A percentile compares a stretch with the other conserved stretches of the same genome.
Evolutionary conservation across 2,329 filamentous ascomycete genomes (phyloP).

Genomic region (Lasiodiplodia sp.): DNA sequence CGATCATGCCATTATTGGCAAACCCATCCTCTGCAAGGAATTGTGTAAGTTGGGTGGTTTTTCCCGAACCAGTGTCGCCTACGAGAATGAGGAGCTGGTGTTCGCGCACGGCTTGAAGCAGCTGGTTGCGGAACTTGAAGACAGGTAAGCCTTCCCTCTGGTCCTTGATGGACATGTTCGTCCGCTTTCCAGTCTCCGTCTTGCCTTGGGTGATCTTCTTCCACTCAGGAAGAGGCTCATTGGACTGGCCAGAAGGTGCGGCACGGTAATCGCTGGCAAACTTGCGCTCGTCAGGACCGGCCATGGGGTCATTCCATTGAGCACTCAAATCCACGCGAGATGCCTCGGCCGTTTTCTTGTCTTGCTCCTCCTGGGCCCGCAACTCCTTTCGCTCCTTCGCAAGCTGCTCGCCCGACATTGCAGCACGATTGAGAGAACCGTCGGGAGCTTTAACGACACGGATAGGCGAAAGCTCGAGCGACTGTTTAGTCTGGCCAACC

Average conservation of each 20-base stretch:
- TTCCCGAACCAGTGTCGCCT: constrained; percentile 95
- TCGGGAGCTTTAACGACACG: constrained; percentile 97
- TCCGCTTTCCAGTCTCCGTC: constrained; percentile 84
- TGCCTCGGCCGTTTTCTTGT: constrained; percentile 75
- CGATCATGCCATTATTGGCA: constrained; percentile 85
- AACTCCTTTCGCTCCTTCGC: constrained; percentile 91
- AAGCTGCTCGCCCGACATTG: constrained; percentile 88
- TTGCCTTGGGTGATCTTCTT: constrained; percentile 82
- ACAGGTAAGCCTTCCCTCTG: constrained; percentile 91
- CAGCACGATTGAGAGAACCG: constrained; percentile 95
- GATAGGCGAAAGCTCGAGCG: constrained; percentile 92
- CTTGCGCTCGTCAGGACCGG: constrained; percentile 79
- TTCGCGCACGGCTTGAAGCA: constrained; percentile 84
- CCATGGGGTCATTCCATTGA: constrained; percentile 98
- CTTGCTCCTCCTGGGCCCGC: constrained; percentile 86
- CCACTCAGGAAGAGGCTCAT: constrained; percentile 86
- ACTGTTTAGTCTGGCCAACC: constrained; percentile 95
- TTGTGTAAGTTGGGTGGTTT: constrained; percentile 95
- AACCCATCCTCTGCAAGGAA: constrained; percentile 94
- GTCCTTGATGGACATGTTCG: constrained; percentile 91
- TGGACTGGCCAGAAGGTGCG: constrained; percentile 58
- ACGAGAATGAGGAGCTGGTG: constrained; percentile 96
- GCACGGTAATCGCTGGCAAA: constrained; percentile 88
- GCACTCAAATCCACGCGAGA: constrained; percentile 82
- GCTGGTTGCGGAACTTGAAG: constrained; percentile 83